These are phyloP conservation scores for Funneliformis mosseae DNA, from an alignment of 192 early-diverging fungal species.

Conservation along the genomic window DNA sequence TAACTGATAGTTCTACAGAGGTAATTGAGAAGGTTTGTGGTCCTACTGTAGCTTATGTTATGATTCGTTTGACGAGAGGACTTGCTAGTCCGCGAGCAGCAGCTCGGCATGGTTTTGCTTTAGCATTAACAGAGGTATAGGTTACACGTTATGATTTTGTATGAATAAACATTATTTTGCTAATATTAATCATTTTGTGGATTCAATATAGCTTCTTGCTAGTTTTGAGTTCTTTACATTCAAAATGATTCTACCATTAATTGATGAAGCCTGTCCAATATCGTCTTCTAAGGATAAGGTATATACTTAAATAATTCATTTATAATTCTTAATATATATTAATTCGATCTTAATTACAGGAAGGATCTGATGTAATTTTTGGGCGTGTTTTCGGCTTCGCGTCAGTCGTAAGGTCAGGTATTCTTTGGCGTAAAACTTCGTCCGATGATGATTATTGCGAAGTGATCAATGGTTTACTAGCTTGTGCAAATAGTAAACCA, in stretches of 20 bases:
- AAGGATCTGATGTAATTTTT: conserved; percentile 87
- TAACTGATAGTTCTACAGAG: conserved; percentile 38
- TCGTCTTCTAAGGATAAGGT: conserved; percentile 24
- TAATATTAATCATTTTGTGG: not conserved
- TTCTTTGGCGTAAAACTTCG: conserved; percentile 64
- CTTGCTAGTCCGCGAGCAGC: conserved; percentile 82
- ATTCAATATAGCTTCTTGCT: conserved; percentile 39
- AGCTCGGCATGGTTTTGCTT: conserved; percentile 93
- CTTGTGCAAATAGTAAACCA: conserved; percentile 70
- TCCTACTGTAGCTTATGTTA: conserved; percentile 82
- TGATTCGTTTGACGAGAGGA: conserved; percentile 87
- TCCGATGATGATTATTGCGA: conserved; percentile 70
- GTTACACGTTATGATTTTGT: not conserved
- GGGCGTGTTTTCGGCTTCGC: conserved; percentile 90
- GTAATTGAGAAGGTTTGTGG: conserved; percentile 66
- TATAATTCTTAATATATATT: not conserved
- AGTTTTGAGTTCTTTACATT: conserved; percentile 40
- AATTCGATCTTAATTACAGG: conserved; percentile 50
- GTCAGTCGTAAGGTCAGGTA: conserved; percentile 79
- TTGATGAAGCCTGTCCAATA: conserved; percentile 30
- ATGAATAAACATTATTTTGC: not conserved
- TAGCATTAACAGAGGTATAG: conserved; percentile 83
- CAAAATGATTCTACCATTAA: not conserved
- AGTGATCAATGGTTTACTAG: conserved; percentile 68
- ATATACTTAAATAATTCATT: not conserved